These are phyloP conservation scores for Lecanicillium sp. DNA, from an alignment of 2,329 filamentous ascomycete species.

Conservation along the genomic window DNA sequence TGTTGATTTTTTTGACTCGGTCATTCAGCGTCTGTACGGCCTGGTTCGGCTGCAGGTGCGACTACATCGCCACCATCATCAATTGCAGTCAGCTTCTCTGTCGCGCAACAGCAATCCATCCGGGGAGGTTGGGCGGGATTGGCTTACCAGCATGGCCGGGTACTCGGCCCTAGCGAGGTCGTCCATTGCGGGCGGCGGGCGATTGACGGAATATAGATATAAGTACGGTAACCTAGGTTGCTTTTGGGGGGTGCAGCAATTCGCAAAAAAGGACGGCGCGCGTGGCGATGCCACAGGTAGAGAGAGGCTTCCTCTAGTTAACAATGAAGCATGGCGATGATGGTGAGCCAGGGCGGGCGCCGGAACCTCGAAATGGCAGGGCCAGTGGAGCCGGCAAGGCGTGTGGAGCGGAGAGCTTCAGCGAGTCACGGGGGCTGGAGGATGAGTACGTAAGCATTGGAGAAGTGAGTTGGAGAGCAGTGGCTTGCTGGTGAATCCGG, in stretches of 20 bases:
- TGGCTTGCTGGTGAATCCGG: too few species aligned
- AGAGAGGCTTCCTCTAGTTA: slow-evolving; percentile 10
- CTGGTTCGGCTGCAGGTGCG: slow-evolving; percentile 70
- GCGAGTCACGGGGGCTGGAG: too few species aligned
- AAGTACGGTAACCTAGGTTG: slow-evolving; percentile 7
- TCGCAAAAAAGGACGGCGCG: slow-evolving; percentile 2
- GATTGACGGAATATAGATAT: slow-evolving; percentile 7
- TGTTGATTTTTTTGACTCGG: slow-evolving; percentile 77
- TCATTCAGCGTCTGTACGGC: slow-evolving; percentile 78
- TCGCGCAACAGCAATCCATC: slow-evolving; percentile 6
- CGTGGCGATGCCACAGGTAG: slow-evolving; percentile 2
- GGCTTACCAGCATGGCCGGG: slow-evolving; percentile 82
- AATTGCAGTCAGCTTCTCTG: slow-evolving; percentile 4
- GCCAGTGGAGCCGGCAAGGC: too few species aligned
- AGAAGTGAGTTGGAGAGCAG: too few species aligned
- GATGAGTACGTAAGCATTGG: too few species aligned
- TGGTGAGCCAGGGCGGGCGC: slow-evolving; percentile 1
- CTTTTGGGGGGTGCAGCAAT: slow-evolving; percentile 8
- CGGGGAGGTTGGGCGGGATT: neutral
- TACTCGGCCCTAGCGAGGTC: slow-evolving; percentile 82
- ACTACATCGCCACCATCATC: slow-evolving; percentile 38
- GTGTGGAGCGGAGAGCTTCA: too few species aligned
- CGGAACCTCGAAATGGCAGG: too few species aligned
- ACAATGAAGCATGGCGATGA: slow-evolving; percentile 6
- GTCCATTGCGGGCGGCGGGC: slow-evolving; percentile 48